Evolutionary conservation across 2,329 filamentous ascomycete genomes (phyloP).

Genomic region (Acrodontium crateriforme): DNA sequence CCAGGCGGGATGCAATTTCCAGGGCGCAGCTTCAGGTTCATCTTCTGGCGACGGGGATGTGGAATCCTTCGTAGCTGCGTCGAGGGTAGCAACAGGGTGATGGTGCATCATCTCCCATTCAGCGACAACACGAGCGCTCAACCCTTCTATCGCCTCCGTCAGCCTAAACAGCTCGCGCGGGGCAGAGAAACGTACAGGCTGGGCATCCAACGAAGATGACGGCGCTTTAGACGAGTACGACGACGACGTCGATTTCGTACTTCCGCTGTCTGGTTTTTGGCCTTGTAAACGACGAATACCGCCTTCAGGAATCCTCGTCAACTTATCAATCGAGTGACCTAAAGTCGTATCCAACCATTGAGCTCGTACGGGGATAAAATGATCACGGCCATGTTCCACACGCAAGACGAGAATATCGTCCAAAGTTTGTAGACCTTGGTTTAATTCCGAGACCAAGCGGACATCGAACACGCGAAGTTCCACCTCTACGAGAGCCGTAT

Average conservation of each 20-base stretch:
- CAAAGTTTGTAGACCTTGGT: conserved; percentile 49
- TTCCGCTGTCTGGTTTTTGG: conserved; percentile 31
- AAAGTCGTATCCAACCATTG: conserved; percentile 72
- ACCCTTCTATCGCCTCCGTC: conserved; percentile 60
- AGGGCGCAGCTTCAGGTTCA: conserved; percentile 29
- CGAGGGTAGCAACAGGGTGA: no score
- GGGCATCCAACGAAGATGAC: conserved; percentile 9
- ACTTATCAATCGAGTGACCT: conserved; percentile 72
- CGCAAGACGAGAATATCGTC: conserved; percentile 83
- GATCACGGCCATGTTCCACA: conserved; percentile 70
- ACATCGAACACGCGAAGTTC: conserved; percentile 53
- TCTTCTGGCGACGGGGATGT: conserved; percentile 1
- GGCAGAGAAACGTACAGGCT: conserved; percentile 58
- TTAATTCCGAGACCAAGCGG: conserved; percentile 53
- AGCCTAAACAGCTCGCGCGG: conserved; percentile 81
- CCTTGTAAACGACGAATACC: conserved; percentile 58
- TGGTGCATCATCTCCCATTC: conserved; percentile 47
- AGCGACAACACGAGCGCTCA: conserved; percentile 44
- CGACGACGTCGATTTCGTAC: conserved; percentile 2
- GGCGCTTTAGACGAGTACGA: background rate
- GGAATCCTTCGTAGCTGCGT: conserved; percentile 7
- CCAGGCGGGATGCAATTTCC: conserved; percentile 43
- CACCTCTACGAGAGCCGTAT: conserved; percentile 59
- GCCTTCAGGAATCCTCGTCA: conserved; percentile 69
- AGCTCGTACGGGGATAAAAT: conserved; percentile 74